Evolutionary conservation across 1,284 basidiomycete species (phyloP).

Genomic region (Cryptococcus sp.): DNA sequence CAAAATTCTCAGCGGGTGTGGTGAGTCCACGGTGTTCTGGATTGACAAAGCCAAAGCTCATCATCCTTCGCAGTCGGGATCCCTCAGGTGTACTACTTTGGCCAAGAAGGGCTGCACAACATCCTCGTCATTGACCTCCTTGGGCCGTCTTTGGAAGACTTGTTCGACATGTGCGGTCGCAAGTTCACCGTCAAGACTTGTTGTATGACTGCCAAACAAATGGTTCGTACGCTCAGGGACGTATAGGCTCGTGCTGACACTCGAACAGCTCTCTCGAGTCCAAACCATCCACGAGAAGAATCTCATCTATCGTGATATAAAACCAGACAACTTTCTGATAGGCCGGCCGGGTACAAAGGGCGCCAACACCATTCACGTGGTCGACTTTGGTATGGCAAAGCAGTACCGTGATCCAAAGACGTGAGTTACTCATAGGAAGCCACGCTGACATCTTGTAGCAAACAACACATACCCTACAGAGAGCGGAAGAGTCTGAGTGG

Average conservation of each 20-base stretch:
- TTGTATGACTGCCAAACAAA: conserved; percentile 94
- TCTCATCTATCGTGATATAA: conserved; percentile 96
- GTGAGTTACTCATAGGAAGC: conserved; percentile 13
- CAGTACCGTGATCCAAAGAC: conserved; percentile 96
- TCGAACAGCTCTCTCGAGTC: conserved; percentile 72
- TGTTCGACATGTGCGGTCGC: conserved; percentile 94
- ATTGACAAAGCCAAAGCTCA: background rate
- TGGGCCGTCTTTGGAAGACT: conserved; percentile 87
- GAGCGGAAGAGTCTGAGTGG: conserved; percentile 87
- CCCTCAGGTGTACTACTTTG: conserved; percentile 96
- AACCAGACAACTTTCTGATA: conserved; percentile 95
- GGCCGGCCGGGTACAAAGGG: conserved; percentile 86
- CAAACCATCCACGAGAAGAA: conserved; percentile 97
- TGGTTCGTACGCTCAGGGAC: conserved; percentile 65
- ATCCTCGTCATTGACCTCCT: conserved; percentile 95
- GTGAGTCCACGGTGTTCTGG: conserved; percentile 72
- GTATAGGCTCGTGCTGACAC: background rate
- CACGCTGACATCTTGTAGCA: conserved; percentile 47
- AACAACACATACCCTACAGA: conserved; percentile 94
- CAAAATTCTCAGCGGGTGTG: conserved; percentile 87
- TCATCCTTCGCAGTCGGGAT: conserved; percentile 66
- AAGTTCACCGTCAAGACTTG: conserved; percentile 95
- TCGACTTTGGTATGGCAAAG: conserved; percentile 98
- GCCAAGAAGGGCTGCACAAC: conserved; percentile 96
- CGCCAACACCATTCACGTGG: conserved; percentile 78